Base-by-base conservation (phyloP, 768 basidiomycete species). In the Boletellus ananiceps region DNA sequence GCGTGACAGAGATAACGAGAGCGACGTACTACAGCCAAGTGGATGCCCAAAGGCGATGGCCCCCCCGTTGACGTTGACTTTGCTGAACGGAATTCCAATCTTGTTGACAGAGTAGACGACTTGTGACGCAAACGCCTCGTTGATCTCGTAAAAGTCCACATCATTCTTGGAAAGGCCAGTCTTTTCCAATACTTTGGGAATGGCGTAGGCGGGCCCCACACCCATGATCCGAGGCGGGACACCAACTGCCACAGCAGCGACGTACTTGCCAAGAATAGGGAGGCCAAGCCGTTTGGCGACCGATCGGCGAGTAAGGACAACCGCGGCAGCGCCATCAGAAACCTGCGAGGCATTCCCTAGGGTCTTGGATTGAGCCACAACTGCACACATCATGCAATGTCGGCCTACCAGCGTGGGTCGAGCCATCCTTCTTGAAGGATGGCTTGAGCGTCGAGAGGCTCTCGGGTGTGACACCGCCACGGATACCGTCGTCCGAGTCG, bases 31-130 rank as follows among this genome's bases (percentile, higher is more conserved):
- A 70, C 81, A 83, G 21, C 89, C 91, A 25, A 94, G 81, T 4
- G 93, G 91, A 64, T 93, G 91, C 11, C 92, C 91, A 40, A 93
- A 72, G 19, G 90, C 91, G 56, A 94, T 94, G 9, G 89, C 91
- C 52, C 93, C 93, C 37, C 93, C 93, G 52, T 84, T 78, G 32
- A 86, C 65, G 73, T 95, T 95, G 41, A 95, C 90, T 69, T 90
- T 93, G 58, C 81, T 78, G 52, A 74, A 78, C 2, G 82, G 78
- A 54, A 93, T 80, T 19, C 80, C 80, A 46, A 95, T 68, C 56
- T 80, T 77, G 56, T 88, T 69, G 25, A 93, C 67, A 40, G 72
- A 78, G 70, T 84, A 90, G 38, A 93, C 72, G 2, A 89, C 90
- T 66, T 88, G 86, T 27, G 79, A 82, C 25, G 92, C 90, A 63